These are phyloP conservation scores for Porphyrellus cyaneotinctus DNA, from an alignment of 768 basidiomycete species.

Conservation along the genomic window DNA sequence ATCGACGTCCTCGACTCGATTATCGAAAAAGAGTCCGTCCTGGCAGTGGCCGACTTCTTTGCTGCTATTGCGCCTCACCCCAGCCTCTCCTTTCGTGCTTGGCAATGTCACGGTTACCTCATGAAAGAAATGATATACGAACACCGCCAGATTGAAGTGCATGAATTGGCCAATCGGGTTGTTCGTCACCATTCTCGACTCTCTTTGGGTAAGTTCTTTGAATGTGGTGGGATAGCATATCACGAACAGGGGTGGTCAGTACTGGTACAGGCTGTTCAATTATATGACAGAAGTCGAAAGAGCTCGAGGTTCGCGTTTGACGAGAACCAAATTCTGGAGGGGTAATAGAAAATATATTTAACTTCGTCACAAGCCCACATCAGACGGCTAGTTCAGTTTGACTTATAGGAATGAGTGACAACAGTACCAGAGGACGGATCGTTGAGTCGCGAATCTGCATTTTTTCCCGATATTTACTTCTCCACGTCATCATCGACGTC, in stretches of 20 bases:
- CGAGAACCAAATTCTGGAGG: too few relatives aligned
- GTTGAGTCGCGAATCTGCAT: neutral
- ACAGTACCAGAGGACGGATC: too few relatives aligned
- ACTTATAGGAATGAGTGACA: neutral
- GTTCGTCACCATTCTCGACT: neutral
- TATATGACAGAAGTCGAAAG: too few relatives aligned
- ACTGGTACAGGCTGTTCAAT: neutral
- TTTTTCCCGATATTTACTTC: conserved; percentile 32
- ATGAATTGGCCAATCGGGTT: neutral
- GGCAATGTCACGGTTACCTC: too few relatives aligned
- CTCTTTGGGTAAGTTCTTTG: neutral
- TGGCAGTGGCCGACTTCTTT: neutral
- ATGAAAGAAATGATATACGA: neutral
- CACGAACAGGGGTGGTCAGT: neutral
- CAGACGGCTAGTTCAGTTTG: neutral
- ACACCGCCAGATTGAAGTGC: neutral
- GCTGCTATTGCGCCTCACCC: neutral
- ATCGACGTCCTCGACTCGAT: neutral
- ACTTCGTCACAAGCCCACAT: neutral
- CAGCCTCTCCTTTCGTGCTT: neutral
- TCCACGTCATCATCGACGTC: conserved; percentile 47
- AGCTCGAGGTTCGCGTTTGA: too few relatives aligned
- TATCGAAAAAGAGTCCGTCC: neutral
- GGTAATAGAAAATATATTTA: too few relatives aligned
- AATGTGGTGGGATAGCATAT: neutral